These are phyloP conservation scores for Chlamydomonas sp. DNA, from an alignment of 139 green algal genomes.

Conservation along the genomic window DNA sequence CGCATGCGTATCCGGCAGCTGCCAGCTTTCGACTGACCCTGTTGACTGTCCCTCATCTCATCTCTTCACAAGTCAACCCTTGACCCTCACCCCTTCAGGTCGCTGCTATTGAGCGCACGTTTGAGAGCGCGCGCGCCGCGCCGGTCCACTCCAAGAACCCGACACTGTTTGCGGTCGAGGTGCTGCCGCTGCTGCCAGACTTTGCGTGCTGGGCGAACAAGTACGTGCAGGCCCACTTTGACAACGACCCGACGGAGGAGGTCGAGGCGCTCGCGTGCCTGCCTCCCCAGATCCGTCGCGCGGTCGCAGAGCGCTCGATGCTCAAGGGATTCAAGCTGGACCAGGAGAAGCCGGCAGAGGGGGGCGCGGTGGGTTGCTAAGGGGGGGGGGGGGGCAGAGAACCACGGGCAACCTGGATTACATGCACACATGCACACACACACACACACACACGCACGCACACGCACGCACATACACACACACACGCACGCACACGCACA, in stretches of 20 bases:
- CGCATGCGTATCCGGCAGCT: no score
- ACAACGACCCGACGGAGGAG: slow-evolving; percentile 23
- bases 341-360: neutral
- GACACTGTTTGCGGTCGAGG: slow-evolving; percentile 36
- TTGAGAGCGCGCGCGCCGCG: slow-evolving; percentile 41
- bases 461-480: neutral
- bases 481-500: neutral
- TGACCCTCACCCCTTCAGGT: no score
- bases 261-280: slow-evolving; percentile 11
- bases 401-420: no score
- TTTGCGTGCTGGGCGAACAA: slow-evolving; percentile 28
- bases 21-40: no score
- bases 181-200: slow-evolving; percentile 44
- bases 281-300: neutral
- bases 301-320: slow-evolving; percentile 13
- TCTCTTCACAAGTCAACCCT: no score
- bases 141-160: slow-evolving; percentile 56
- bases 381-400: no score
- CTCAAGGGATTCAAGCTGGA: slow-evolving; percentile 20
- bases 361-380: no score
- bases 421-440: no score
- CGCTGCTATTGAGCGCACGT: slow-evolving; percentile 40
- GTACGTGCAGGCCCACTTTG: slow-evolving; percentile 31
- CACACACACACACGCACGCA: neutral
- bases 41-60: no score